These are phyloP conservation scores for Clonostachys sp. DNA, from an alignment of 2,329 filamentous ascomycete species.

Conservation along the genomic window DNA sequence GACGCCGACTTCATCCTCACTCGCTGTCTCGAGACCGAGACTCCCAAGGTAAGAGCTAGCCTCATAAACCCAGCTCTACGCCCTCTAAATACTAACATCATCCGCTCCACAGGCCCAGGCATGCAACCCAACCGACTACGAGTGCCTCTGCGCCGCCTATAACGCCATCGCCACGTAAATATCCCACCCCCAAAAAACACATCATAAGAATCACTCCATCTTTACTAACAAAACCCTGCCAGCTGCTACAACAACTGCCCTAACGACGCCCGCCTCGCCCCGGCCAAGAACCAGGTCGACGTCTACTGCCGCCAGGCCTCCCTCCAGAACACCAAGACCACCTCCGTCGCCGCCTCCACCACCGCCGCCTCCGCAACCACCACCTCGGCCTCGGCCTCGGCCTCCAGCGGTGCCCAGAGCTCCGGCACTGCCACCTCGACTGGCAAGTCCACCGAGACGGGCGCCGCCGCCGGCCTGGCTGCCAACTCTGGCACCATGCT, in stretches of 20 bases:
- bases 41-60: constrained; percentile 20
- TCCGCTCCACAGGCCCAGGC: constrained; percentile 15
- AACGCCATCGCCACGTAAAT: constrained; percentile 40
- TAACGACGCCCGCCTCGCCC: constrained; percentile 31
- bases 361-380: constrained; percentile 11
- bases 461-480: constrained; percentile 18
- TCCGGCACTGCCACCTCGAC: constrained; percentile 15
- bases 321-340: constrained; percentile 31
- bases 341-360: constrained; percentile 13
- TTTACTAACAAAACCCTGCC: constrained; percentile 1
- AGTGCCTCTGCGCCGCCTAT: constrained; percentile 40
- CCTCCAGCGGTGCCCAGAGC: constrained; percentile 7
- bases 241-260: constrained; percentile 56
- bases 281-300: constrained; percentile 28
- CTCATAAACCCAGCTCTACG: background rate
- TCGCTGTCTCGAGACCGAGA: constrained; percentile 34
- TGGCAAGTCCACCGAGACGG: constrained; percentile 5
- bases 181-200: background rate
- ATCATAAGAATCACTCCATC: background rate
- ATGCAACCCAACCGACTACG: constrained; percentile 35
- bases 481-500: constrained; percentile 25
- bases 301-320: constrained; percentile 41
- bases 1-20: constrained; percentile 41
- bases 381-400: background rate
- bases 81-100: background rate